Percentiles rank a stretch among this genome's conserved stretches.
phyloP scores from a whole-genome alignment of 1,139 yeast species.

The Candida sp. region DNA sequence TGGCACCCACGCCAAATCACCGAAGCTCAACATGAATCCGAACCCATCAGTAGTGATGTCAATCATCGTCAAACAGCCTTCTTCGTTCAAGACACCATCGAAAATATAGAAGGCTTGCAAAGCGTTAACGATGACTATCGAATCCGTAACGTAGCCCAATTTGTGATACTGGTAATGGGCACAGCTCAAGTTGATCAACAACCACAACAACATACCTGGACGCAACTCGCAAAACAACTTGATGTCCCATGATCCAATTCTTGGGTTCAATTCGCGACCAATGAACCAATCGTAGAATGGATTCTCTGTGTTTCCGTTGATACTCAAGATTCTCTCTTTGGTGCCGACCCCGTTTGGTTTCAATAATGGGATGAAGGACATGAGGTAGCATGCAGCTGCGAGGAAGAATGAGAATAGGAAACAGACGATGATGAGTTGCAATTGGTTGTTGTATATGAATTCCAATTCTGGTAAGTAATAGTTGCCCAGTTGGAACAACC shows the following conservation, averaged over 20 bases:
- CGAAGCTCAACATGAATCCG: constrained; percentile 95
- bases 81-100: constrained; percentile 93
- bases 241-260: constrained; percentile 85
- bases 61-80: constrained; percentile 91
- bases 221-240: constrained; percentile 92
- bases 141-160: constrained; percentile 67
- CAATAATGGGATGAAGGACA: constrained; percentile 65
- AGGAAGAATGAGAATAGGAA: constrained; percentile 66
- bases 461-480: constrained; percentile 75
- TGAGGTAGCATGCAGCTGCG: constrained; percentile 66
- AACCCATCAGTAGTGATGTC: constrained; percentile 97
- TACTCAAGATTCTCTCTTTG: constrained; percentile 74
- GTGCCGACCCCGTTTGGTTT: constrained; percentile 56
- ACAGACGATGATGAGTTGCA: constrained; percentile 67
- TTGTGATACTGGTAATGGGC: constrained; percentile 77
- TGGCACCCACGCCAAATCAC: constrained; percentile 95
- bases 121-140: constrained; percentile 68
- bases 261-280: constrained; percentile 95
- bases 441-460: constrained; percentile 70
- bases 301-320: constrained; percentile 86
- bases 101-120: constrained; percentile 84
- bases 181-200: constrained; percentile 77
- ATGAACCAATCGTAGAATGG: constrained; percentile 91
- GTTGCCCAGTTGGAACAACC: constrained; percentile 50
- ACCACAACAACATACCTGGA: constrained; percentile 94